Evolutionary conservation across 371 early-diverging fungal species (phyloP), one percentile per base, ranked within the genome.

Genomic region (Rhizopus delemar): DNA sequence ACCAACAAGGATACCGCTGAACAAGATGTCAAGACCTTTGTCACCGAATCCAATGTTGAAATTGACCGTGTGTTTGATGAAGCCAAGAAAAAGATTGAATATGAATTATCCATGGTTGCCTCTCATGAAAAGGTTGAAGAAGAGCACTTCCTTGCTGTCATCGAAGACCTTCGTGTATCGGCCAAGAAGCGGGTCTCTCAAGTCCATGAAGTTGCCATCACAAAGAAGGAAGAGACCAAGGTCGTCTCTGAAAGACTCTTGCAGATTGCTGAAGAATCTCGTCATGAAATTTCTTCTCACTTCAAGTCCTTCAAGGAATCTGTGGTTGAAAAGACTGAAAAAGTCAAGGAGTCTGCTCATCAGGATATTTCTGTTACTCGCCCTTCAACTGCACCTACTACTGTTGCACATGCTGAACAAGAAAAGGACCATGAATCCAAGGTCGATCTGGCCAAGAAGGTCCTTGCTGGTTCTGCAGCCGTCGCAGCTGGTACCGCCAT

Each of bases 401-500:
- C 46, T 22, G 64, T 59, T 22, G 15, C 33, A 13, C 41, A 45
- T 28, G 16, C 50, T 29, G 36, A 52, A 11, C 22, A 22, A 22
- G 31, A 48, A 29, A 33, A 57, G 41, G 53, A 66, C 2, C 60
- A 68, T 16, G 41, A 60, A 5, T 51, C 56, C 8, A 55, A 59
- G 34, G n/a, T 53, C 32, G 65, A 69, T 12, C 45, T 69, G 22
- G 70, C 62, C 31, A 65, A 73, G 53, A 68, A 67, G 53, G 60
- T 62, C 15, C 53, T 70, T 13, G 35, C 43, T 48, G 68, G 69
- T 15, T 56, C 60, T 50, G 66, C 68, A 36, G 59, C 69, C 22
- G 66, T 66, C n/a, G 67, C 66, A 13, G 65, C 64, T 16, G 67
- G 66, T 45, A 60, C 69, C 36, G 58, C 63, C 4, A 52, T 66